Evolutionary conservation across 2,329 filamentous ascomycete species (phyloP).

Genomic region (Rhynchosporium secalis): DNA sequence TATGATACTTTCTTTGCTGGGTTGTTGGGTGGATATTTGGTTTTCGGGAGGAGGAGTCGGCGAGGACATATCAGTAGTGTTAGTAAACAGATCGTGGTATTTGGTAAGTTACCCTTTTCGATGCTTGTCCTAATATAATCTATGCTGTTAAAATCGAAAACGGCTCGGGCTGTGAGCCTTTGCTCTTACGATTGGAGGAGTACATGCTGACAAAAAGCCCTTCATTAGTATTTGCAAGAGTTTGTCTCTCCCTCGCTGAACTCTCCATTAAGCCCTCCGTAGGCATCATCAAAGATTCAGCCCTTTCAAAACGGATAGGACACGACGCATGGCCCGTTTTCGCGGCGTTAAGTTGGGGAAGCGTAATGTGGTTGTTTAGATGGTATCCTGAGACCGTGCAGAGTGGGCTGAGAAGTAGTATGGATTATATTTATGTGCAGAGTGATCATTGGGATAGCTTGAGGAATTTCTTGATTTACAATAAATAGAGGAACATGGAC

Average conservation of each 20-base stretch:
- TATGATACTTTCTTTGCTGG: constrained; percentile 87
- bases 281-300: constrained; percentile 51
- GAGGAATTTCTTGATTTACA: constrained; percentile 83
- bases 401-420: constrained; percentile 87
- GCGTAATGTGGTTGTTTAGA: constrained; percentile 93
- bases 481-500: constrained; percentile 48
- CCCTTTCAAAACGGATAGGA: constrained; percentile 51
- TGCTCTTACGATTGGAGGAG: too few species aligned
- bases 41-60: constrained; percentile 71
- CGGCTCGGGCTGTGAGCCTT: too few species aligned
- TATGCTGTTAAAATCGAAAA: too few species aligned
- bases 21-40: constrained; percentile 84
- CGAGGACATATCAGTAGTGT: constrained; percentile 75
- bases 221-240: constrained; percentile 75
- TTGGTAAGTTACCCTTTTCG: constrained; percentile 45
- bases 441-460: constrained; percentile 87
- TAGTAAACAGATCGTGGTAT: constrained; percentile 96
- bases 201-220: too few species aligned
- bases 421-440: constrained; percentile 95
- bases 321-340: constrained; percentile 89
- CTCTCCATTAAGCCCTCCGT: constrained; percentile 69
- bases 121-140: too few species aligned
- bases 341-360: constrained; percentile 85
- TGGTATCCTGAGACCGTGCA: constrained; percentile 91
- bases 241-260: constrained; percentile 80